Evolutionary conservation across 1,284 basidiomycete species (phyloP), one percentile per base, ranked within the genome.

Genomic region (Fomitopsis schrenkii): DNA sequence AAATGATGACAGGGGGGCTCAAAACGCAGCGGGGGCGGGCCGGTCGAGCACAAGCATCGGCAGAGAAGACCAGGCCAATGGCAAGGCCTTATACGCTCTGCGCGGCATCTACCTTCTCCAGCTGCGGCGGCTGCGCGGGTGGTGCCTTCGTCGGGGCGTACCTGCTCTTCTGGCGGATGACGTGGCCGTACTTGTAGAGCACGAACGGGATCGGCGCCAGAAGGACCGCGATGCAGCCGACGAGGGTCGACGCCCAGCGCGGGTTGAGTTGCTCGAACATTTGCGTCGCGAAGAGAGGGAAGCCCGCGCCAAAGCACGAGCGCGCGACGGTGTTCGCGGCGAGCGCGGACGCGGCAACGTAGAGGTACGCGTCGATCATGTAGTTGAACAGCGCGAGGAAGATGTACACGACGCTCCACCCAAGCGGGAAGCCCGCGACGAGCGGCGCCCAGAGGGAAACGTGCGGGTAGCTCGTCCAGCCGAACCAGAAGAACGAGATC

Each of bases 401-500:
- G 62, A 74, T 69, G 65, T 67, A 70, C 55, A 72, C 62, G 66
- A 73, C 69, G 36, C 70, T 63, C 57, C 66, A 67, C 9, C 74
- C 75, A 42, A 75, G 64, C 7, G 67, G 63, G 12, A 65, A 59
- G 36, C 71, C 71, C 0, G 72, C 67, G 58, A 71, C 65, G 62
- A 76, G 64, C 35, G 73, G 71, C 40, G 71, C 72, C 71, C 75
- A 75, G 60, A 65, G 73, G 17, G 65, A 69, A n/a, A 76, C 62
- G 55, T 60, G 66, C 22, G 74, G 69, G 58, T 69, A 75, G 26
- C 73, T 74, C 10, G 78, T 80, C 80, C 80, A 82, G 19, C 76
- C 78, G 59, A 81, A 74, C 76, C 75, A 76, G 73, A 81, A 81
- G 65, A 79, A 77, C 2, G 77, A 76, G 33, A 75, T 52, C 5